phyloP scores from a whole-genome alignment of 495 filamentous ascomycete species.

The Copromyces sp. region DNA sequence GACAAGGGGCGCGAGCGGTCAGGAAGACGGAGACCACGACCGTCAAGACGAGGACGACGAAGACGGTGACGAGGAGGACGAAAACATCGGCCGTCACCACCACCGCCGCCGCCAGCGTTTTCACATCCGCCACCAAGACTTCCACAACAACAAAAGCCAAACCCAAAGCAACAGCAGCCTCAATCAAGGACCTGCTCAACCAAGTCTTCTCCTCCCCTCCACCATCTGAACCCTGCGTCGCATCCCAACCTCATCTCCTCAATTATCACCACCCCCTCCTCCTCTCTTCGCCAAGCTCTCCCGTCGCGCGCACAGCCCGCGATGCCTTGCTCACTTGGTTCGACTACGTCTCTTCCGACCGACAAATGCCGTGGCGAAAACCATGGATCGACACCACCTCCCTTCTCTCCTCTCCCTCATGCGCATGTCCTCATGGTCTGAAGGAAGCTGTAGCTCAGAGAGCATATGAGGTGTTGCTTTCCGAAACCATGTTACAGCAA shows the following conservation, averaged over 20 bases:
- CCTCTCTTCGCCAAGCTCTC: slow-evolving; percentile 12
- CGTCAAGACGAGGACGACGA: neutral
- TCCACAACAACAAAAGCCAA: neutral
- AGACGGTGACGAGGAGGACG: neutral
- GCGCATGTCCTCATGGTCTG: neutral
- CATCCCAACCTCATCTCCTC: slow-evolving; percentile 12
- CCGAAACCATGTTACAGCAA: slow-evolving; percentile 43
- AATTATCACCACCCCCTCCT: slow-evolving; percentile 35
- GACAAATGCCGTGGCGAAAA: slow-evolving; percentile 41
- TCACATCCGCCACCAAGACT: neutral
- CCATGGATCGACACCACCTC: slow-evolving; percentile 25
- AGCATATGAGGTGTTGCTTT: slow-evolving; percentile 43
- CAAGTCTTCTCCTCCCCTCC: neutral
- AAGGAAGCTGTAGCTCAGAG: slow-evolving; percentile 23
- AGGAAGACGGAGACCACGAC: neutral
- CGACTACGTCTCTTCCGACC: slow-evolving; percentile 18
- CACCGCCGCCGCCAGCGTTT: neutral
- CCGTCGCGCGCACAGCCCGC: neutral
- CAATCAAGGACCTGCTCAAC: neutral
- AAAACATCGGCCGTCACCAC: neutral
- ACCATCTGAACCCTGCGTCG: neutral
- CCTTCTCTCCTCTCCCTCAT: slow-evolving; percentile 2
- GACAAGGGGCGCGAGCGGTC: neutral
- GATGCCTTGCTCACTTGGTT: slow-evolving; percentile 32
- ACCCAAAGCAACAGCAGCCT: neutral